Conservation (phyloP, 164 flowering plant species). For the Berberis thunbergii region DNA sequence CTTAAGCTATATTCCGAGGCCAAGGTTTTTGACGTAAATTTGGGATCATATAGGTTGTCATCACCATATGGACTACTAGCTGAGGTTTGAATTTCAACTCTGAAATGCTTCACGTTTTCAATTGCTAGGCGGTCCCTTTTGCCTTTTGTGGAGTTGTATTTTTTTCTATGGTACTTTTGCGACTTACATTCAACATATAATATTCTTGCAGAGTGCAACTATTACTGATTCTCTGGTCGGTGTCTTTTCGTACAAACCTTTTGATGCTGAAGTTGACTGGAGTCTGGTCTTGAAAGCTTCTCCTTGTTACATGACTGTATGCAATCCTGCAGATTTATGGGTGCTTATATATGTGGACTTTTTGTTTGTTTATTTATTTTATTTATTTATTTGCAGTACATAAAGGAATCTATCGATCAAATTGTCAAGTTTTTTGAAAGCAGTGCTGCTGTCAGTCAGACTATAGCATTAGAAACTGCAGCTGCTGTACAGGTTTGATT, state of each 20-base stretch:
- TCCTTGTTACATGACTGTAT: slow-evolving; percentile 93
- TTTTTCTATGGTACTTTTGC: too few relatives aligned
- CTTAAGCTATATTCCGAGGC: slow-evolving; percentile 72
- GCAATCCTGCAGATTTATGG: slow-evolving; percentile 14
- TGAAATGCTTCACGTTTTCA: background rate
- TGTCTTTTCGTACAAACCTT: slow-evolving; percentile 76
- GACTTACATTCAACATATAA: too few relatives aligned
- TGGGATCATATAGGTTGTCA: slow-evolving; percentile 79
- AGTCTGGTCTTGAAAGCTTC: slow-evolving; percentile 90
- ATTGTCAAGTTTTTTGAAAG: slow-evolving; percentile 71
- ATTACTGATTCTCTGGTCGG: slow-evolving; percentile 68
- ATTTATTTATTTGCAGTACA: slow-evolving; percentile 47
- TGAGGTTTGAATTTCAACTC: slow-evolving; percentile 39
- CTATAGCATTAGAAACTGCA: slow-evolving; percentile 89
- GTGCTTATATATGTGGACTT: background rate
- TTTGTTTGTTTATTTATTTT: slow-evolving; percentile 1
- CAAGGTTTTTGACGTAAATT: slow-evolving; percentile 67
- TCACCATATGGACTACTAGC: slow-evolving; percentile 92
- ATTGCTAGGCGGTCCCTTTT: too few relatives aligned
- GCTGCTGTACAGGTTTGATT: slow-evolving; percentile 87
- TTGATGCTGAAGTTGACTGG: slow-evolving; percentile 88
- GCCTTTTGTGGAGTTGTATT: too few relatives aligned
- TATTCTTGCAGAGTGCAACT: slow-evolving; percentile 73
- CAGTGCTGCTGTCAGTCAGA: slow-evolving; percentile 71
- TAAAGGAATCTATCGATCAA: slow-evolving; percentile 76